Percentiles rank a stretch among this genome's conserved stretches.
Evolutionary conservation across 148 eudicot genomes (phyloP).

Genomic region (Euryodendron excelsum): DNA sequence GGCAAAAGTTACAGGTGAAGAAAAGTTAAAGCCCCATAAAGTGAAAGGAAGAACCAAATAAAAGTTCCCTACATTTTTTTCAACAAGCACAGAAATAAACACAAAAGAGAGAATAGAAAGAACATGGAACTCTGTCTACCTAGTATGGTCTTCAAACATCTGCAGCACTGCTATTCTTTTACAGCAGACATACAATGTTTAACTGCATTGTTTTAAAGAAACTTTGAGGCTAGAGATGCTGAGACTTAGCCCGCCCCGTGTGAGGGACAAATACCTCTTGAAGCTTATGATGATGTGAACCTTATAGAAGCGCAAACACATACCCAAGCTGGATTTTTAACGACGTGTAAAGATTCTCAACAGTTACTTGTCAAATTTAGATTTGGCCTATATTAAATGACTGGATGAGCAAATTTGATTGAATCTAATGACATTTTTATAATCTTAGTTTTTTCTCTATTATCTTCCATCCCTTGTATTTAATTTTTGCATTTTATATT

Average conservation of each 20-base stretch:
- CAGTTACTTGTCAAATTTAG: not conserved
- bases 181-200: not conserved
- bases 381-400: not conserved
- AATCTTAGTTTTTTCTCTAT: not conserved
- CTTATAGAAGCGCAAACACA: not conserved
- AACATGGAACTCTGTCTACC: not conserved
- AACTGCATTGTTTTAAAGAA: not conserved
- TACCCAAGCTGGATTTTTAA: not conserved
- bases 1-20: not conserved
- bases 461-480: not conserved
- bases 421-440: not conserved
- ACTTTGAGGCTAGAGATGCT: not conserved
- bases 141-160: not conserved
- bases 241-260: not conserved
- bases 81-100: not conserved
- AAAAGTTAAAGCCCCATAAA: not conserved
- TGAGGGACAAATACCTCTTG: not conserved
- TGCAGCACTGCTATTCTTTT: not conserved
- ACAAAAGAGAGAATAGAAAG: not conserved
- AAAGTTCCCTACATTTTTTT: not conserved
- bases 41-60: not conserved
- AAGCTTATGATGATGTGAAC: not conserved
- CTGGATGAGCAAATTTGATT: not conserved
- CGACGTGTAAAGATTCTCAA: not conserved
- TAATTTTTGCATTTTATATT: not conserved